A percentile compares a stretch with the other conserved stretches of the same genome.
Evolutionary conservation across 23 red algal species (phyloP).

Genomic region (Pyropia haitanensis): DNA sequence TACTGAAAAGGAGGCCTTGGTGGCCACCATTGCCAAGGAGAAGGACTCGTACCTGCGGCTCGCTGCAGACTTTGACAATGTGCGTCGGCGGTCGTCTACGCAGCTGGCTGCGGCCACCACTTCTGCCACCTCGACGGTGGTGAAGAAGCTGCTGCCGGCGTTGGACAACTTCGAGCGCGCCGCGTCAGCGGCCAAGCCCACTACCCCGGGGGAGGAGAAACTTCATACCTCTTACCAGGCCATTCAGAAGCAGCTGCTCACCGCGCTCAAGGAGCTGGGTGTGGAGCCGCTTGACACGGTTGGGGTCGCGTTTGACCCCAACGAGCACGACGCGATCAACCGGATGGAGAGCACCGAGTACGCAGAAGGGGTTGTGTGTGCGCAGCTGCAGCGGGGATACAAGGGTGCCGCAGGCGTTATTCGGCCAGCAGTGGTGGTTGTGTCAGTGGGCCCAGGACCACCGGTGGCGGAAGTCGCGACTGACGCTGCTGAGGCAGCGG

Average conservation of each 20-base stretch:
- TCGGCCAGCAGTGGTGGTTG: conserved; percentile 55
- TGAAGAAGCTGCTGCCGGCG: conserved; percentile 49
- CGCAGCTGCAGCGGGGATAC: conserved; percentile 77
- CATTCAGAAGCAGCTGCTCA: conserved; percentile 67
- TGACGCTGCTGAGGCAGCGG: not conserved
- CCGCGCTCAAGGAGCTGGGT: conserved; percentile 55
- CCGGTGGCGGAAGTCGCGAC: not conserved
- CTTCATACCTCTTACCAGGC: conserved; percentile 67
- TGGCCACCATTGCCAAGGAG: conserved; percentile 33
- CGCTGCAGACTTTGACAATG: conserved; percentile 96
- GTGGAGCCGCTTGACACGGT: conserved; percentile 77
- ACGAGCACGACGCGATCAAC: conserved; percentile 77
- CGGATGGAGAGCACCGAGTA: conserved; percentile 51
- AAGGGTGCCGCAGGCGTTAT: conserved; percentile 50
- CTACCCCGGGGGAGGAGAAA: conserved; percentile 55
- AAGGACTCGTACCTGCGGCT: conserved; percentile 75
- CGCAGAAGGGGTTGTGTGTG: conserved; percentile 59
- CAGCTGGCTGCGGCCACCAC: conserved; percentile 47
- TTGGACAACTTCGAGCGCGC: conserved; percentile 97
- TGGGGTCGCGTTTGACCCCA: conserved; percentile 72
- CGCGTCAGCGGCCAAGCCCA: conserved; percentile 21
- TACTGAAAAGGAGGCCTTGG: conserved; percentile 10
- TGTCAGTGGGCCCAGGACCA: conserved; percentile 52
- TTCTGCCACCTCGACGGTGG: conserved; percentile 42
- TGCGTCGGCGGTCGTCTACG: conserved; percentile 52